Conservation (phyloP, 139 green algal species). For the Micractinium sp. region DNA sequence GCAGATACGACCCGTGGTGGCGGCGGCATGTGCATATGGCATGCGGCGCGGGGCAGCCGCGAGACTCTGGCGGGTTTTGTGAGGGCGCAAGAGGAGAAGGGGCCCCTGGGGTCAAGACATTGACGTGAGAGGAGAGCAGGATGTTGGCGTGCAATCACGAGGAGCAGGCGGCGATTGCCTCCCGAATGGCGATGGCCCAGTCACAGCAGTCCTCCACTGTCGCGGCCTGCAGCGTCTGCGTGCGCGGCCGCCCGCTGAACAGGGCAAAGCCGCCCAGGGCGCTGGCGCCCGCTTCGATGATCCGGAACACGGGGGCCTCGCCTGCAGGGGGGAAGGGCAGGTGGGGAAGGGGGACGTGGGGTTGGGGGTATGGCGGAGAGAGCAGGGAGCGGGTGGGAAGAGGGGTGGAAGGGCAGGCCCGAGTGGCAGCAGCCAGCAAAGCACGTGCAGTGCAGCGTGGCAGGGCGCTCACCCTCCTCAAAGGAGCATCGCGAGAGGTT, state of each 20-base stretch:
- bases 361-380: no score
- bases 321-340: constrained; percentile 15
- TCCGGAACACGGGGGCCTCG: constrained; percentile 66
- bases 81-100: no score
- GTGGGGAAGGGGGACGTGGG: not conserved
- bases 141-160: not conserved
- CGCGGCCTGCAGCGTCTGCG: constrained; percentile 48
- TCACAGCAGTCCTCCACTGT: constrained; percentile 41
- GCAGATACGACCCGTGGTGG: no score
- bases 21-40: no score
- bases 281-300: constrained; percentile 56
- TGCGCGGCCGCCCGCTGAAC: constrained; percentile 33
- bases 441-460: no score
- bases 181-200: constrained; percentile 37
- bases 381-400: not conserved
- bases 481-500: constrained; percentile 59
- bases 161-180: constrained; percentile 13
- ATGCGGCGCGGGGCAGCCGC: no score
- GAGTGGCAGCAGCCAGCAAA: not conserved
- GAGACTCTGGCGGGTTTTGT: no score
- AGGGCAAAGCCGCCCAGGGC: constrained; percentile 42
- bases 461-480: constrained; percentile 36
- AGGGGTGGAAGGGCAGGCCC: not conserved
- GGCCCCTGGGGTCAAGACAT: no score
- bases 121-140: no score